A percentile compares a stretch with the other conserved stretches of the same genome.
Conservation (phyloP, 2,329 filamentous ascomycete genomes). For the Cladosporium colombiae region DNA sequence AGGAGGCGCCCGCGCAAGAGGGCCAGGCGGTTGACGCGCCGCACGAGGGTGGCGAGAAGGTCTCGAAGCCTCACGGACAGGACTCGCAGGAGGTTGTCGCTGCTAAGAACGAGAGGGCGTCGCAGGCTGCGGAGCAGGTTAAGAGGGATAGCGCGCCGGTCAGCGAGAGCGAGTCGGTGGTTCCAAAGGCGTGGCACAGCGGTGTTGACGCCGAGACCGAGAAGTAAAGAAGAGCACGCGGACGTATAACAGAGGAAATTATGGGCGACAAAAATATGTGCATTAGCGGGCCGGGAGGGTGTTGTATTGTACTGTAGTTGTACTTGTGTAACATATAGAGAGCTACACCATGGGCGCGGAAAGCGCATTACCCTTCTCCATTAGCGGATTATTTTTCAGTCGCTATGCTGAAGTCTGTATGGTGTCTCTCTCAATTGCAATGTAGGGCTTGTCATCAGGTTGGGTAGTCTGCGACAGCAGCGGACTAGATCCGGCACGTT, state of each 20-base stretch:
- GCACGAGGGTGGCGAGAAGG: constrained; percentile 27
- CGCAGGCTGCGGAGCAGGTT: constrained; percentile 37
- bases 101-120: constrained; percentile 32
- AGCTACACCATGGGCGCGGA: constrained; percentile 11
- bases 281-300: constrained; percentile 2
- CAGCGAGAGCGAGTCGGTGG: constrained; percentile 46
- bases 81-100: constrained; percentile 23
- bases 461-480: not conserved
- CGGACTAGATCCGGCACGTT: not conserved
- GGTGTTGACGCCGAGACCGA: constrained; percentile 19
- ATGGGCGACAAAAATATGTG: constrained; percentile 10
- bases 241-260: not conserved
- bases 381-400: not conserved
- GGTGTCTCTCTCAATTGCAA: not conserved
- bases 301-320: constrained; percentile 18
- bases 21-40: constrained; percentile 25
- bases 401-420: not conserved
- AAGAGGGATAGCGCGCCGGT: constrained; percentile 30
- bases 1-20: constrained; percentile 35
- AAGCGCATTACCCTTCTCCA: constrained; percentile 17
- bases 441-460: not conserved
- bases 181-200: constrained; percentile 55
- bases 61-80: constrained; percentile 22
- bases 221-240: constrained; percentile 9
- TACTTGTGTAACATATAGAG: constrained; percentile 17